Evolutionary conservation across 192 early-diverging fungal genomes (phyloP), one percentile per base, ranked within the genome.

Genomic region (Chytriomyces hyalinus): DNA sequence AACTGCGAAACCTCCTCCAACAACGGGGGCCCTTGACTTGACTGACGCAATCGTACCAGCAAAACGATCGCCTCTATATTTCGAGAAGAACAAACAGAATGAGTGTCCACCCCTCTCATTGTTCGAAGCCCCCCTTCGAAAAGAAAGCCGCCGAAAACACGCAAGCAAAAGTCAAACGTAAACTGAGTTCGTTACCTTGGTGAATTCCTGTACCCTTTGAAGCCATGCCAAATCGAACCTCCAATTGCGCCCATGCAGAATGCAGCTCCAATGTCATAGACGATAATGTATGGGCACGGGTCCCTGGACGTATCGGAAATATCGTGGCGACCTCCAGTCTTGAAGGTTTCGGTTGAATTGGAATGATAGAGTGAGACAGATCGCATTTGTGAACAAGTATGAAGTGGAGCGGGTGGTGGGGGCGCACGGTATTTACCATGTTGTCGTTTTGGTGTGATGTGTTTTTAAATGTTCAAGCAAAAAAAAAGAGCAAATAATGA

Each of bases 1-100:
- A 6, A 97, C 97, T 5, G 97, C 98, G 90, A 99, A 99, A 88
- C 97, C 97, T 47, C 98, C 98, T 63, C 95, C 98, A 53, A 95
- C 82, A 26, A 97, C 93, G 53, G 98, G 98, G 10, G 94, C 95
- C 64, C 97, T 92, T 49, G 93, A 91, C 82, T 98, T 97, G 82
- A 99, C 91, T 6, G 96, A 87, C 13, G 92, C 87, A 36, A 98
- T 70, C 6, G 94, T 92, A 71, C 97, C 96, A 9, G 88, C 85
- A 80, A 97, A 89, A 67, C 97, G 91, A 80, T 99, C 98, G 51
- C 95, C 93, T 70, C 91, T 93, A 26, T 4, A 4, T 36, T 36
- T 36, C 36, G 36, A 36, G 36, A 36, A 36, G 3, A 36, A 36
- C 28, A 36, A 36, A 36, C 28, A 36, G 28, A 36, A 36, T 36